Evolutionary conservation across 2,329 filamentous ascomycete species (phyloP), one percentile per base, ranked within the genome.

Genomic region (Botrytis elliptica): DNA sequence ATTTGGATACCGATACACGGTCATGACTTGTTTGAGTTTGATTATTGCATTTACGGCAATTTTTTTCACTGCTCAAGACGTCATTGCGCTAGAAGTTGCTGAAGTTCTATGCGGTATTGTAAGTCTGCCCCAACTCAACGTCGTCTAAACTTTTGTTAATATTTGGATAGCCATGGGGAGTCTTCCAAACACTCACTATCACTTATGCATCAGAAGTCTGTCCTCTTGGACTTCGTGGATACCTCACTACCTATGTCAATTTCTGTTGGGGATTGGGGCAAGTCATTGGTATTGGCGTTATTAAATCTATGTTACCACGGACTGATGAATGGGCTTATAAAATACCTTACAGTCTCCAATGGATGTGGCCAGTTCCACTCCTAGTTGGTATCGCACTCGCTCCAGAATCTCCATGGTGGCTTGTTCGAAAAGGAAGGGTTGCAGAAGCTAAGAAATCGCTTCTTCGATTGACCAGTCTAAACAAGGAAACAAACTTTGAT

Each of bases 191-290:
- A 85, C 44, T 73, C 25, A 73, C 71, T 14, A 36, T 73, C 6
- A 73, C 71, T 36, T 82, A 82, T 68, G 81, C 81, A 14, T 85
- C 85, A 44, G 87, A 88, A 79, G 86, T 88, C 52, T 88, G 86
- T 74, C 87, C 87, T 5, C 85, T 88, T n/a, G 86, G 86, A 60
- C 81, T 89, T 5, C 84, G 87, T 73, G 86, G 85, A 22, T 88
- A 88, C 75, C 81, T 88, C 55, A 88, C 86, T 0, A 88, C 86
- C 0, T 88, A 88, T 73, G 85, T 87, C 74, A 87, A 87, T 78
- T 85, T 87, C 78, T 88, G 87, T 82, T 89, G 87, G 86, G 87
- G 79, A 62, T 74, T 87, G 5, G 85, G 86, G 33, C 86, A 87
- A 75, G 77, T 86, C 33, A 85, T 87, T 75, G 85, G 85, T 44